These are phyloP conservation scores for Sporothrix inflata DNA, from an alignment of 2,329 filamentous ascomycete genomes.

Conservation along the genomic window DNA sequence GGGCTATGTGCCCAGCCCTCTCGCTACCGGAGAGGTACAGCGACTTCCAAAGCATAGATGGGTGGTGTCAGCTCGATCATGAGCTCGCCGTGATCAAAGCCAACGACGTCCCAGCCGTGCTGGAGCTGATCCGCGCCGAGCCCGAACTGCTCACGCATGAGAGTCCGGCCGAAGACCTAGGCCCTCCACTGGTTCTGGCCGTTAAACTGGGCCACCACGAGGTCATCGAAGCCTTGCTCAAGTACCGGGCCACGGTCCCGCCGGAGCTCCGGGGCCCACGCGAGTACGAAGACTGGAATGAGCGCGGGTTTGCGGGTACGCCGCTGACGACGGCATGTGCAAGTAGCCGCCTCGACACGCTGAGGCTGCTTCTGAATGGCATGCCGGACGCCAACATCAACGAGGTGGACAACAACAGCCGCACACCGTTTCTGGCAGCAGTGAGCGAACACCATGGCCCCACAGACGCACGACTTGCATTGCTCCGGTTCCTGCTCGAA, in stretches of 20 bases:
- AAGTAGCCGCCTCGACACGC: conserved; percentile 16
- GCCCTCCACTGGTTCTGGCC: conserved; percentile 21
- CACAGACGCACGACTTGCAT: background rate
- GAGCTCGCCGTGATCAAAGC: conserved; percentile 8
- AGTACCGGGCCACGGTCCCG: conserved; percentile 21
- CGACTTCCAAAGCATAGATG: conserved; percentile 10
- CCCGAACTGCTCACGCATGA: conserved; percentile 18
- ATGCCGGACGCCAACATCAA: conserved; percentile 23
- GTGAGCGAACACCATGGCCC: no score
- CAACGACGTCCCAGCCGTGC: conserved; percentile 22
- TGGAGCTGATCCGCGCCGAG: conserved; percentile 9
- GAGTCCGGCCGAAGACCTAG: background rate
- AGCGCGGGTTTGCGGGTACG: background rate
- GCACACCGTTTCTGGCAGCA: conserved; percentile 16
- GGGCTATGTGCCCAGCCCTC: conserved; percentile 15
- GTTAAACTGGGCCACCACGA: conserved; percentile 5
- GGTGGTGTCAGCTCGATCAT: background rate
- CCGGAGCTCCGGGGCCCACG: conserved; percentile 6
- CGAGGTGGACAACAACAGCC: conserved; percentile 13
- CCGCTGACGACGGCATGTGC: conserved; percentile 25
- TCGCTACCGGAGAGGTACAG: background rate
- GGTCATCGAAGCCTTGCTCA: conserved; percentile 9
- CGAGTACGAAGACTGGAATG: conserved; percentile 10
- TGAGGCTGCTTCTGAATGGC: conserved; percentile 11
- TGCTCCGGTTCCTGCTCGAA: conserved; percentile 1